Evolutionary conservation across 495 filamentous ascomycete genomes (phyloP), one percentile per base, ranked within the genome.

Genomic region (Neurospora africana): DNA sequence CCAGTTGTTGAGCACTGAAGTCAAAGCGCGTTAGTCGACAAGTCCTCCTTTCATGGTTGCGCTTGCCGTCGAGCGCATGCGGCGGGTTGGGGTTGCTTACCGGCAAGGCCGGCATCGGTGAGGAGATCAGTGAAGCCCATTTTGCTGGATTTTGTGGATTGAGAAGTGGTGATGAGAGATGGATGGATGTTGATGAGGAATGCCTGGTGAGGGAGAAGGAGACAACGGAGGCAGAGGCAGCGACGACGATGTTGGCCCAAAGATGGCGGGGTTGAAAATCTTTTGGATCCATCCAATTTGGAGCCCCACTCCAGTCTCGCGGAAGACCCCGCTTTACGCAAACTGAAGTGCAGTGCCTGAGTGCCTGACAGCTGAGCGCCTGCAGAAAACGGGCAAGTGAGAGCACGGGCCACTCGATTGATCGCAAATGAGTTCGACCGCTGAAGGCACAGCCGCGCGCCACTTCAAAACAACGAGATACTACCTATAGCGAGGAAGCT

Each of bases 101-200:
- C 81, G 81, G 92, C 87, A 72, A 95, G 87, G 81, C 95, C 94
- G 86, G 92, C 87, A 77, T 95, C 94, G 80, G 91, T 89, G 81
- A 91, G 83, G 76, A 99, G 89, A 86, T 99, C 94, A 76, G 91
- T 90, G 89, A 98, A 98, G 84, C 95, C 95, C 95, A 99, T 99
- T 76, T 75, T 75, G 76, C 61, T 35, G 68, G 41, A 39, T 61
- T 71, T 74, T 8, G 53, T n/a, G 61, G 35, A 41, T 40, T 39
- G 36, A 43, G 21, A 30, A 27, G 23, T 61, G 44, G 41, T 70
- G 68, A 33, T 70, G 68, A 41, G 67, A 40, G 40, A 38, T 67
- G n/a, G 71, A 65, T n/a, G n/a, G n/a, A n/a, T 70, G 71, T 40
- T 38, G 43, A 47, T 39, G 33, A 33, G 68, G 33, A 38, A 68